Evolutionary conservation across 2,329 filamentous ascomycete species (phyloP), one percentile per base, ranked within the genome.

Genomic region (Xylaria sp.): DNA sequence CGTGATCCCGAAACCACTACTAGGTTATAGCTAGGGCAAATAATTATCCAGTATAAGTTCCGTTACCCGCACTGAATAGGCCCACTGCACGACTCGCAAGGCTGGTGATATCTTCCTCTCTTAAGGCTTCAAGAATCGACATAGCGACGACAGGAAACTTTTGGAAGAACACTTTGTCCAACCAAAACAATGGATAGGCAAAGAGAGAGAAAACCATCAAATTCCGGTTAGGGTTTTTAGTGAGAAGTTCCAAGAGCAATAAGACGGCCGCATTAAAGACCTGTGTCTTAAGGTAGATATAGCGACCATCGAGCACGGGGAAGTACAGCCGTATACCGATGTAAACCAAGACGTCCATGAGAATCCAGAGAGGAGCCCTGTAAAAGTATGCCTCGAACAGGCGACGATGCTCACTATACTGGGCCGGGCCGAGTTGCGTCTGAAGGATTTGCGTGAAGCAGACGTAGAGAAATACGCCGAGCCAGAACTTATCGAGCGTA

Each of bases 401-500:
- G 32, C n/a, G 15, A 3, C 32, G 36, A 4, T 39, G 4, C 10
- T 41, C 46, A n/a, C 3, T 4, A 4, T 28, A 8, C 7, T 39
- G 7, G 3, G 1, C 12, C 9, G 56, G 36, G 12, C 45, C 52
- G 34, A 39, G 7, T 0, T 5, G 2, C 5, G 15, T 15, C 5
- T 13, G 30, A 2, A 65, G 0, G 23, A 18, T 0, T 9, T 23
- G 9, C 8, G 20, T 9, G n/a, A 32, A 2, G 2, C 45, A 1
- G 46, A 60, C 1, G 63, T n/a, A 53, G 39, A 57, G 6, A 1
- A 39, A 0, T 60, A 59, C 56, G 36, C 15, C 52, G 46, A 65
- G 15, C 69, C 66, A 69, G 64, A 67, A 65, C 15, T 15, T 52
- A 55, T 71, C 64, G 41, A 53, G 0, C 0, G 0, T 5, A 1